Conservation (phyloP, 176 grass and related monocot species). For the Tuctoria greenei region DNA sequence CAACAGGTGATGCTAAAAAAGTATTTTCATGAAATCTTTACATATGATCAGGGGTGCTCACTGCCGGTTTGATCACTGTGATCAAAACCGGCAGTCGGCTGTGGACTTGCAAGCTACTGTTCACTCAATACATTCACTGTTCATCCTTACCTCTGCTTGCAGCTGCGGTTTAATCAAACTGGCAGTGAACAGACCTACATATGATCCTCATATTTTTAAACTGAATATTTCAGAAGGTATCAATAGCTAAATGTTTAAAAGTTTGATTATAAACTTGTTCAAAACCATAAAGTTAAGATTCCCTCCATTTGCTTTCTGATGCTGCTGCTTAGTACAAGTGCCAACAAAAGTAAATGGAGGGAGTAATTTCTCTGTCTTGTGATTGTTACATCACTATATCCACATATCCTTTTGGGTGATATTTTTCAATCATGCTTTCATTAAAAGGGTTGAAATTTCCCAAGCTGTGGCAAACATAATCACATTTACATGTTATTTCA, state of each 20-base stretch:
- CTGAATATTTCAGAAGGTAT: neutral
- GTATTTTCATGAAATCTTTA: neutral
- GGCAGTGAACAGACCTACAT: neutral
- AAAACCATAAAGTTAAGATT: neutral
- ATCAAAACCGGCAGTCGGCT: neutral
- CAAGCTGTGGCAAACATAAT: neutral
- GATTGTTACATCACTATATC: neutral
- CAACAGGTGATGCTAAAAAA: neutral
- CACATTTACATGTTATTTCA: conserved; percentile 6
- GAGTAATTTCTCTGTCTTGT: neutral
- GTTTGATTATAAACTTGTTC: neutral
- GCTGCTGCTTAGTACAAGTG: too few species aligned
- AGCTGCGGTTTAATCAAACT: neutral
- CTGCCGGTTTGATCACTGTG: neutral
- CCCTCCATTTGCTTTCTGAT: too few species aligned
- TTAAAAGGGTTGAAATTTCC: neutral
- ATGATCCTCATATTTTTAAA: neutral
- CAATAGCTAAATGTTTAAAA: neutral
- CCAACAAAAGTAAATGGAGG: too few species aligned
- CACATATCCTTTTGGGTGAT: neutral
- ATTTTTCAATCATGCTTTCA: neutral
- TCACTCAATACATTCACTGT: neutral
- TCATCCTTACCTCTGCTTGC: neutral
- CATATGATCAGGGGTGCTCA: neutral
- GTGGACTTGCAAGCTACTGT: neutral